Conservation (phyloP, 495 filamentous ascomycete species). For the Daldinia caldariorum region DNA sequence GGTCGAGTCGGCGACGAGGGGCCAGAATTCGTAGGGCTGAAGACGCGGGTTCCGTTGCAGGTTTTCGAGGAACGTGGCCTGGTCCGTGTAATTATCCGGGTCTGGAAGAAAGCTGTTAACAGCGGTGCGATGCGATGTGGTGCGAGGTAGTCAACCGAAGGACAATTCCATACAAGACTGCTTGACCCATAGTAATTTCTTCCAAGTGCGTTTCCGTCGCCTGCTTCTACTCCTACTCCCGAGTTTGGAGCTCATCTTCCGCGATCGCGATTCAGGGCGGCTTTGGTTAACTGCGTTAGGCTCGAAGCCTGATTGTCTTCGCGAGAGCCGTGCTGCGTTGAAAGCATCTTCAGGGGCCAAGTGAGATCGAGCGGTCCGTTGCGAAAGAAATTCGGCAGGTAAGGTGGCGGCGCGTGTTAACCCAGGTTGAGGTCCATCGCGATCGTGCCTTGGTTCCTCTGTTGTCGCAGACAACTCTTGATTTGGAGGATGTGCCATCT, state of each 20-base stretch:
- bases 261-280: constrained; percentile 58
- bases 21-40: constrained; percentile 98
- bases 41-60: constrained; percentile 94
- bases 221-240: constrained; percentile 65
- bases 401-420: constrained; percentile 55
- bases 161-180: constrained; percentile 76
- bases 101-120: constrained; percentile 60
- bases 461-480: constrained; percentile 13
- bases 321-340: constrained; percentile 66
- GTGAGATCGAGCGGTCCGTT: constrained; percentile 60
- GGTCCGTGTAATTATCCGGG: constrained; percentile 98
- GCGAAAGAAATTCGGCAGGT: constrained; percentile 49
- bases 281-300: constrained; percentile 49
- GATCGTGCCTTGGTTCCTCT: constrained; percentile 4
- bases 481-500: constrained; percentile 23
- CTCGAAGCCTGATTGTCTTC: constrained; percentile 60
- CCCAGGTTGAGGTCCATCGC: constrained; percentile 34
- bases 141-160: background rate
- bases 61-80: constrained; percentile 93
- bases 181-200: constrained; percentile 97
- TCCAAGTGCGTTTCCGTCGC: constrained; percentile 77
- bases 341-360: constrained; percentile 89
- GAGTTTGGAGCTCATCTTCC: constrained; percentile 48
- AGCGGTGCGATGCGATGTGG: background rate
- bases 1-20: constrained; percentile 91